Evolutionary conservation across 495 filamentous ascomycete genomes (phyloP), one percentile per base, ranked within the genome.

Genomic region (Tuber magnatum): DNA sequence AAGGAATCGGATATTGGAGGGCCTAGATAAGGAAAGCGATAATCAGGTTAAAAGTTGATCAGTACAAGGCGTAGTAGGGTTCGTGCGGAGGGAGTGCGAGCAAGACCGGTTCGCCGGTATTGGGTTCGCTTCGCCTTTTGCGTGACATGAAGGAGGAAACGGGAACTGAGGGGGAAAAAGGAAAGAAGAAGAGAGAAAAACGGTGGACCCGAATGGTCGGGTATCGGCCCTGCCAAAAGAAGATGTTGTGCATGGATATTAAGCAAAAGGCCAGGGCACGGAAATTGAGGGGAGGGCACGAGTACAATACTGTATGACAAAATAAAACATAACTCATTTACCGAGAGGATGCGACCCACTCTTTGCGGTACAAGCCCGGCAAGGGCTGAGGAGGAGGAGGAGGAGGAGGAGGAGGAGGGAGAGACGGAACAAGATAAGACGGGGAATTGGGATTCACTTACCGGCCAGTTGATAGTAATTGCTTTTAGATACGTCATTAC

Each of bases 391-490:
- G 68, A 8, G 22, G 48, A 75, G 73, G 14, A 20, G 18, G 5
- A 5, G 18, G 43, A 3, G 4, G 18, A 5, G 7, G 7, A 7
- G 39, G 7, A 7, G 39, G 39, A 40, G 39, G 39, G 39, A 40
- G 39, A 7, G 39, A 40, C 39, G 61, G 48, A 39, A 77, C 68
- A 75, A 42, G 61, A 69, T 56, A 40, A 40, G 39, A 40, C 76
- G 51, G 3, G 69, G 65, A 69, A 68, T 73, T 78, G 46, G 46
- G 51, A 69, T 71, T 40, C 48, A 83, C 87, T 76, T 83, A 89
- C 95, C 95, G 80, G 90, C 92, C 28, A 97, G 82, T 84, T 99
- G 95, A 79, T 89, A 89, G 77, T 90, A 90, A 76, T 92, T 91
- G 35, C 89, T 86, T 70, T 84, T 85, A 38, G 69, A 86, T 41